phyloP scores from a whole-genome alignment of 345 rosid genomes.

The Iberis pinnata region DNA sequence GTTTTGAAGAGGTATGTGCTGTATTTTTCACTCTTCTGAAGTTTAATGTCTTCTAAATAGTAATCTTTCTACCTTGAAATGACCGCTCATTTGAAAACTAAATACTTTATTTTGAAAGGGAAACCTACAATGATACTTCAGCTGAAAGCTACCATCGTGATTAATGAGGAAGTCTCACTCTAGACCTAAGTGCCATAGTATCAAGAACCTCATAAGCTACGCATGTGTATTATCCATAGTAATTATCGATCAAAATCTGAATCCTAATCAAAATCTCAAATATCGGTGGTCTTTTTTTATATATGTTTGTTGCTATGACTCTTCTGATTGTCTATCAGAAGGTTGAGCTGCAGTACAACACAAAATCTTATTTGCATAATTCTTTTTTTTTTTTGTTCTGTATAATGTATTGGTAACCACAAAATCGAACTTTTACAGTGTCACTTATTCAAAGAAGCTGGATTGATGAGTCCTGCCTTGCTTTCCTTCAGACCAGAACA shows the following conservation, averaged over 20 bases:
- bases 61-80: constrained; percentile 4
- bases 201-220: constrained; percentile 5
- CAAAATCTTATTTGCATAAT: constrained; percentile 6
- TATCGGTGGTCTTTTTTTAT: background rate
- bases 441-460: constrained; percentile 36
- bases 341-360: constrained; percentile 3
- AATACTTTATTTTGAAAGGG: background rate
- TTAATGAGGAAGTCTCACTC: constrained; percentile 7
- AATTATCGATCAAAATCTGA: constrained; percentile 7
- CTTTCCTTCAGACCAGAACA: constrained; percentile 29
- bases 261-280: constrained; percentile 6
- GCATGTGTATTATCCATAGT: constrained; percentile 3
- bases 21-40: constrained; percentile 6
- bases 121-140: background rate
- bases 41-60: constrained; percentile 10
- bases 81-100: background rate
- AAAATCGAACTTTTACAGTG: constrained; percentile 28
- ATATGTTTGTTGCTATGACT: constrained; percentile 5
- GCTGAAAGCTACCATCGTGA: background rate
- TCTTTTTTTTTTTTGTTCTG: background rate
- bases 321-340: constrained; percentile 4
- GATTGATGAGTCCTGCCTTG: constrained; percentile 28
- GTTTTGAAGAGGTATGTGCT: constrained; percentile 41
- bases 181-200: constrained; percentile 13
- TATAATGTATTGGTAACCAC: constrained; percentile 11